A percentile compares a stretch with the other conserved stretches of the same genome.
Conservation (phyloP, 176 grass and related monocot genomes). For the Themeda triandra region DNA sequence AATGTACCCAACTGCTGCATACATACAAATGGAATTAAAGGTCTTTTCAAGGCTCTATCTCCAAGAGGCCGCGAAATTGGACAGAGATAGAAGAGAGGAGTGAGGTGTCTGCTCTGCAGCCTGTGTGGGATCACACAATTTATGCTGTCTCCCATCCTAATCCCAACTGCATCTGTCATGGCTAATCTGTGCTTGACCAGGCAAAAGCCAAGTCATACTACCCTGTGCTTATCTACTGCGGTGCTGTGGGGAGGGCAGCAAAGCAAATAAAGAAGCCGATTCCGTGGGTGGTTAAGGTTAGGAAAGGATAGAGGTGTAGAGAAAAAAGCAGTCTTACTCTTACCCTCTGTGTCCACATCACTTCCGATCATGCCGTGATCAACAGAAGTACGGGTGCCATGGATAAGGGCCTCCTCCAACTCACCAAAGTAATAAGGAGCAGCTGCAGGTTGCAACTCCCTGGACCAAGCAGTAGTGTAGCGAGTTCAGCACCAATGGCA, state of each 20-base stretch:
- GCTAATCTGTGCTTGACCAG: conserved; percentile 29
- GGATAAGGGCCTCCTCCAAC: conserved; percentile 86
- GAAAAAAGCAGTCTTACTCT: conserved; percentile 36
- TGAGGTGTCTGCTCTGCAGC: background rate
- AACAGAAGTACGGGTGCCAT: conserved; percentile 45
- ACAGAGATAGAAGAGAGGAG: conserved; percentile 14
- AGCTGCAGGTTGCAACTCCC: conserved; percentile 50
- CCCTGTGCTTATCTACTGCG: conserved; percentile 38
- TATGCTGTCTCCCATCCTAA: conserved; percentile 28
- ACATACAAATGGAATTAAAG: conserved; percentile 55
- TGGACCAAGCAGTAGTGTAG: conserved; percentile 43
- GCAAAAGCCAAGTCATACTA: conserved; percentile 43
- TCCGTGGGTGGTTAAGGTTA: conserved; percentile 39
- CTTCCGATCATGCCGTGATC: conserved; percentile 43
- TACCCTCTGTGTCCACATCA: conserved; percentile 42
- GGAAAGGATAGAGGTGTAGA: conserved; percentile 31
- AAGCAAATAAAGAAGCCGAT: conserved; percentile 46
- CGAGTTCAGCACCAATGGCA: conserved; percentile 32
- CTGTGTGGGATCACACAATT: conserved; percentile 63
- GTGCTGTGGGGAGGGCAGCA: conserved; percentile 24
- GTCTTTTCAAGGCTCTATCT: conserved; percentile 28
- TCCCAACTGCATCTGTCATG: conserved; percentile 42
- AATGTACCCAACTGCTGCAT: conserved; percentile 55
- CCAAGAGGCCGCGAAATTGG: conserved; percentile 30
- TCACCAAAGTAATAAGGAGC: conserved; percentile 63